Base-by-base conservation (phyloP, 305 asterid genomes). In the Petunia hybrid region DNA sequence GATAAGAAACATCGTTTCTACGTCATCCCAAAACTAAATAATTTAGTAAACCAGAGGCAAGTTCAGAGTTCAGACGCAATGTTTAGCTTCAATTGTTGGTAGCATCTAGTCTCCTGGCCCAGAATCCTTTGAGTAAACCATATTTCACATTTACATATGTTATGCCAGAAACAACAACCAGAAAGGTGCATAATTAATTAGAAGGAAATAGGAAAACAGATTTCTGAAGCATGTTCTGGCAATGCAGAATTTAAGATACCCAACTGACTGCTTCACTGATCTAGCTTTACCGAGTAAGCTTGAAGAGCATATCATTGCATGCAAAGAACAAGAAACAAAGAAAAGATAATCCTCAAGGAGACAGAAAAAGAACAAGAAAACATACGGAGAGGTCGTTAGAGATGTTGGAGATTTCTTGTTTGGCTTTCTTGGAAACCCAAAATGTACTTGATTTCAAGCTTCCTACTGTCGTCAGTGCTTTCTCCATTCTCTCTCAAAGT, bases 381-480 rank as follows among this genome's bases (percentile, higher is more conserved):
- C 85, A 76, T 88, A 93, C 99, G 69, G 89, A 86, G 85, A 95
- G 83, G 89, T 95, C 98, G 84, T 93, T 92, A 6, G 98, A 85
- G 84, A 94, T 94, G 88, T 88, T 92, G 87, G 89, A 82, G 86
- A 95, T 84, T 88, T 95, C 99, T 89, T 94, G 87, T 86, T 93
- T 95, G 55, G 99, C 97, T 85, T 91, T 95, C 89, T 91, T 90
- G 38, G 97, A 90, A 71, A 93, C 93, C 98, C 98, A 93, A 73
- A 92, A 92, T 81, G 96, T 87, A 46, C 93, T 86, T 62, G 94
- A 91, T 89, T 95, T 95, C 1, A 95, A 69, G 92, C 97, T 95
- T 62, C 90, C 99, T 60, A 92, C 96, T 90, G 85, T 94, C 10
- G 86, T 85, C 87, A 95, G 69, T 45, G 95, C 95, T 88, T 90